Conservation (phyloP, 2,329 filamentous ascomycete genomes). For the Colletotrichum tropicale region DNA sequence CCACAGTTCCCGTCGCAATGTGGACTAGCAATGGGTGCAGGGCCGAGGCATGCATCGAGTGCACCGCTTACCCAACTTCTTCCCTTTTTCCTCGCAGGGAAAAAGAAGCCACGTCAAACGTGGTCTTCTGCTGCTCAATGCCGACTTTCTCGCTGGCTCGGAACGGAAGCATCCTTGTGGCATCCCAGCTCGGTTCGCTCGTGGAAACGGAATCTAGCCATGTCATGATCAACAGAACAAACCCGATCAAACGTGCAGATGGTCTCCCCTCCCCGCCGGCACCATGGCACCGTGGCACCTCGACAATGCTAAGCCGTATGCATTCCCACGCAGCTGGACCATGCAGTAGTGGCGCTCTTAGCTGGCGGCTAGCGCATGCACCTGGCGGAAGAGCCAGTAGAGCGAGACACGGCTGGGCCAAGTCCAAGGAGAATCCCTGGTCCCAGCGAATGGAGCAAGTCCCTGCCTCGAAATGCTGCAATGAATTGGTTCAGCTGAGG, state of each 20-base stretch:
- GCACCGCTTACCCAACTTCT: slow-evolving; percentile 6
- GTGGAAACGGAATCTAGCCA: background rate
- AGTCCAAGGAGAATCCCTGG: background rate
- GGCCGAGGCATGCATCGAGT: slow-evolving; percentile 14
- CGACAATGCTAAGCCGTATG: slow-evolving; percentile 12
- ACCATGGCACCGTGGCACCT: slow-evolving; percentile 1
- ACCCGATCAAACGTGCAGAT: slow-evolving; percentile 1
- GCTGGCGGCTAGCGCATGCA: slow-evolving; percentile 11
- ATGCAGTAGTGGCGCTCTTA: slow-evolving; percentile 16
- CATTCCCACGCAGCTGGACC: slow-evolving; percentile 14
- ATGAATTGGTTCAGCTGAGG: slow-evolving; percentile 16
- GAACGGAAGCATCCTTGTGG: background rate
- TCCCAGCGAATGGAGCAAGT: background rate
- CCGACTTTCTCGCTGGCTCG: background rate
- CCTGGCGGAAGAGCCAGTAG: background rate
- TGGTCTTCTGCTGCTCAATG: background rate
- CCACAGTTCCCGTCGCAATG: background rate
- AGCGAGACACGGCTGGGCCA: slow-evolving; percentile 13
- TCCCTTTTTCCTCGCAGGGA: background rate
- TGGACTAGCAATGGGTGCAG: background rate
- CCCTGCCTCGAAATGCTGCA: background rate
- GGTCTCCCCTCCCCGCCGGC: background rate
- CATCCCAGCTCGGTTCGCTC: background rate
- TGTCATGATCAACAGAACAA: background rate
- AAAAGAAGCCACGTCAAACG: background rate